Percentiles rank a stretch among this genome's conserved stretches.
Evolutionary conservation across 345 rosid genomes (phyloP).

Genomic region (Euclidium syriacum): DNA sequence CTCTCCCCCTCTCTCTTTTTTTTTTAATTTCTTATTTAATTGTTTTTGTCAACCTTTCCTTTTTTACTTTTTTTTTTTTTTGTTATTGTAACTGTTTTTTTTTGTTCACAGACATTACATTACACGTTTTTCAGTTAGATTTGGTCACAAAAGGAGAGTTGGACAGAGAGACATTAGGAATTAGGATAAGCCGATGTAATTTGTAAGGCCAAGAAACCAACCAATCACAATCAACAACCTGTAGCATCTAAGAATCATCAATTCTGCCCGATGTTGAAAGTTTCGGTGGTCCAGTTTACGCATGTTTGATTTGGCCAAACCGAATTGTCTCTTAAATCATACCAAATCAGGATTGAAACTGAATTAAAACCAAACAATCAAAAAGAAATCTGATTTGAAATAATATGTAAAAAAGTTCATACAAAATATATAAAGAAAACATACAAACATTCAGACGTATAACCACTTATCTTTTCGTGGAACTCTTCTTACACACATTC

Average conservation of each 20-base stretch:
- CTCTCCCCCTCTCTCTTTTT: background rate
- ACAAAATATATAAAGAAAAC: too few species aligned
- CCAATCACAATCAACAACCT: slow-evolving; percentile 24
- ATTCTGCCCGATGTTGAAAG: slow-evolving; percentile 17
- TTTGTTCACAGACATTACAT: background rate
- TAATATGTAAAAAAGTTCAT: too few species aligned
- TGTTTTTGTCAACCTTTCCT: background rate
- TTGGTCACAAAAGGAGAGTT: background rate
- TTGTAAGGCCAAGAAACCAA: slow-evolving; percentile 25
- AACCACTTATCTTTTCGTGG: too few species aligned
- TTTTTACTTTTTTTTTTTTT: background rate
- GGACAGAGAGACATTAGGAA: background rate
- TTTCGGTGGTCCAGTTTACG: slow-evolving; percentile 19
- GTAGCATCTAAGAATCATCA: slow-evolving; percentile 16
- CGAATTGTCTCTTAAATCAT: background rate
- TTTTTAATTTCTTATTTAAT: background rate
- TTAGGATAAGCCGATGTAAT: slow-evolving; percentile 25
- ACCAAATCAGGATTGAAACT: background rate
- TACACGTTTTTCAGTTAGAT: slow-evolving; percentile 9
- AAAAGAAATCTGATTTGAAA: too few species aligned
- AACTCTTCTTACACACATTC: too few species aligned
- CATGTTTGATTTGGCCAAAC: background rate
- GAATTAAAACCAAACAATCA: too few species aligned
- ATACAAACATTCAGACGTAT: too few species aligned
- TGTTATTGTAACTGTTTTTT: background rate